Evolutionary conservation across 768 basidiomycete genomes (phyloP).

Genomic region (Amanita polypyramis): DNA sequence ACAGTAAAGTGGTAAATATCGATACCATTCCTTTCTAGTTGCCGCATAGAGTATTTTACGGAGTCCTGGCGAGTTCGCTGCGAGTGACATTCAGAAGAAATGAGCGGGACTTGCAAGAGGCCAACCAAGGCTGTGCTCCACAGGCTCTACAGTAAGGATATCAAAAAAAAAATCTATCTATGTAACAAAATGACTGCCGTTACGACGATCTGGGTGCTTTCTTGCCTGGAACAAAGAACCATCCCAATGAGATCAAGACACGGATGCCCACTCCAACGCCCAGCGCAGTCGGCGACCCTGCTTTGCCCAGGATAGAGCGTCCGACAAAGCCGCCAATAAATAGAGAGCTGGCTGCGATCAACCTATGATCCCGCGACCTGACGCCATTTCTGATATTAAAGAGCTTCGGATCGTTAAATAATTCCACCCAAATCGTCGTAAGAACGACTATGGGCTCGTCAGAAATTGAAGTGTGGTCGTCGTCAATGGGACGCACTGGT

Average conservation of each 20-base stretch:
- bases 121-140: too few relatives aligned
- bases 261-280: slow-evolving; percentile 38
- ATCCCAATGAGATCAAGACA: slow-evolving; percentile 19
- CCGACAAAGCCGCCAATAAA: slow-evolving; percentile 48
- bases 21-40: slow-evolving; percentile 37
- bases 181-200: too few relatives aligned
- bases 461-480: background rate
- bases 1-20: slow-evolving; percentile 51
- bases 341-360: slow-evolving; percentile 34
- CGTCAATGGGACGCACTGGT: slow-evolving; percentile 38
- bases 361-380: slow-evolving; percentile 41
- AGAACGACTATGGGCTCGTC: slow-evolving; percentile 29
- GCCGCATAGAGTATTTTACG: slow-evolving; percentile 12
- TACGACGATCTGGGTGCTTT: background rate
- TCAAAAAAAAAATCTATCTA: too few relatives aligned
- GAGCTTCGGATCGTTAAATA: slow-evolving; percentile 52
- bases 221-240: slow-evolving; percentile 4
- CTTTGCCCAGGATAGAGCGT: slow-evolving; percentile 31
- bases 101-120: too few relatives aligned
- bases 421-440: slow-evolving; percentile 63
- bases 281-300: slow-evolving; percentile 35
- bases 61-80: background rate
- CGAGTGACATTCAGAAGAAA: too few relatives aligned
- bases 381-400: slow-evolving; percentile 27
- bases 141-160: background rate